Conservation (phyloP, 192 early-diverging fungal species). For the Coemansia sp. region DNA sequence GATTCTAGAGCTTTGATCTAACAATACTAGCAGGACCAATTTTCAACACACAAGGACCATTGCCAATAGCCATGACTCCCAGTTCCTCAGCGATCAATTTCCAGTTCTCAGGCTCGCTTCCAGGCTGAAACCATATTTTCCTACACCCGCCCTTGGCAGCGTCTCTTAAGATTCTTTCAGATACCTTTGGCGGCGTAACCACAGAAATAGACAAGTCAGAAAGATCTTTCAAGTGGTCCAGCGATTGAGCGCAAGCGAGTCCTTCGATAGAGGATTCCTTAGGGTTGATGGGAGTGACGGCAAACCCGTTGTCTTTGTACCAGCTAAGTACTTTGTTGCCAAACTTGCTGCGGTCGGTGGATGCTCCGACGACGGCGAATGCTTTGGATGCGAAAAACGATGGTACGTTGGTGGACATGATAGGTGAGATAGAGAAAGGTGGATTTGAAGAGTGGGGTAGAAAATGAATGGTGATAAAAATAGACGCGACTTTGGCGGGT, state of each 20-base stretch:
- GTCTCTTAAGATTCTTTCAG: constrained; percentile 16
- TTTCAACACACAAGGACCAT: constrained; percentile 31
- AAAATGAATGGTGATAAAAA: too few relatives aligned
- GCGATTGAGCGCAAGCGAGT: constrained; percentile 14
- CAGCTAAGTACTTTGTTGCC: constrained; percentile 84
- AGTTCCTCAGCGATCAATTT: constrained; percentile 13
- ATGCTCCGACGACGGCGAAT: constrained; percentile 81
- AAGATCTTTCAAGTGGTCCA: not conserved
- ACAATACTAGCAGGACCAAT: constrained; percentile 9
- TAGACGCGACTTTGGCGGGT: too few relatives aligned
- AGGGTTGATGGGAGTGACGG: constrained; percentile 29
- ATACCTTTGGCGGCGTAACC: constrained; percentile 28
- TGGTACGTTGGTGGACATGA: constrained; percentile 15
- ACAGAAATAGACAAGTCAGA: constrained; percentile 19
- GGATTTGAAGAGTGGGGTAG: not conserved
- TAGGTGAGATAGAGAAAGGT: not conserved
- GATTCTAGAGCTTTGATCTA: constrained; percentile 14
- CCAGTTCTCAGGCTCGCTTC: constrained; percentile 30
- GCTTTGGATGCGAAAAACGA: constrained; percentile 58
- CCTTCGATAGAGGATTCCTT: constrained; percentile 19
- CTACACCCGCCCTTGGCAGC: constrained; percentile 17
- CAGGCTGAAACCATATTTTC: constrained; percentile 44
- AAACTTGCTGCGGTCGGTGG: constrained; percentile 70
- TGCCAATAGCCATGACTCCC: constrained; percentile 19
- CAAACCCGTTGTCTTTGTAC: constrained; percentile 50